Conservation (phyloP, 164 flowering plant genomes). For the Protea cynaroides region DNA sequence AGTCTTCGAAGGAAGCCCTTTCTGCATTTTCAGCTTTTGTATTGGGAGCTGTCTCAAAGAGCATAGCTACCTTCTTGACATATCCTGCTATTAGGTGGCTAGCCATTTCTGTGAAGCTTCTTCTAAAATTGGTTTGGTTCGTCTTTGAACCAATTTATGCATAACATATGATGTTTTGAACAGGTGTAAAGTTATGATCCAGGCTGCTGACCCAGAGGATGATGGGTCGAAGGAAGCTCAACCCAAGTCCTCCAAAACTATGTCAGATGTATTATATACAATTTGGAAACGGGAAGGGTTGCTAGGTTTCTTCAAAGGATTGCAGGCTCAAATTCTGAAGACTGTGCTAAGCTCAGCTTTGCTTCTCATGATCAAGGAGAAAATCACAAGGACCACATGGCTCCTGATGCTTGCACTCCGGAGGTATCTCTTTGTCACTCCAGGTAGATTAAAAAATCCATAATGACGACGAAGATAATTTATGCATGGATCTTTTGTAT, state of each 20-base stretch:
- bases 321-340: slow-evolving; percentile 65
- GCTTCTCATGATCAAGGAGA: slow-evolving; percentile 82
- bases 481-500: slow-evolving; percentile 8
- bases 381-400: slow-evolving; percentile 70
- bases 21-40: slow-evolving; percentile 74
- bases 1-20: slow-evolving; percentile 53
- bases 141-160: not conserved
- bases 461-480: slow-evolving; percentile 3
- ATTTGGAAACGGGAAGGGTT: slow-evolving; percentile 69
- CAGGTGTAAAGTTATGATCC: slow-evolving; percentile 88
- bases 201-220: slow-evolving; percentile 58
- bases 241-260: slow-evolving; percentile 32
- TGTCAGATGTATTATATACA: slow-evolving; percentile 29
- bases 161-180: slow-evolving; percentile 9
- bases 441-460: slow-evolving; percentile 31
- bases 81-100: slow-evolving; percentile 84
- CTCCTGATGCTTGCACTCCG: slow-evolving; percentile 51
- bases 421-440: slow-evolving; percentile 33
- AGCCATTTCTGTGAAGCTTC: not conserved
- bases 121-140: not conserved
- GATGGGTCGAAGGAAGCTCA: slow-evolving; percentile 22
- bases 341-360: slow-evolving; percentile 75
- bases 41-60: slow-evolving; percentile 75
- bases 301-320: slow-evolving; percentile 66
- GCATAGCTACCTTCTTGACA: slow-evolving; percentile 66